Conservation (phyloP, 352 stramenopile species). For the Phytophthora boehmeriae region DNA sequence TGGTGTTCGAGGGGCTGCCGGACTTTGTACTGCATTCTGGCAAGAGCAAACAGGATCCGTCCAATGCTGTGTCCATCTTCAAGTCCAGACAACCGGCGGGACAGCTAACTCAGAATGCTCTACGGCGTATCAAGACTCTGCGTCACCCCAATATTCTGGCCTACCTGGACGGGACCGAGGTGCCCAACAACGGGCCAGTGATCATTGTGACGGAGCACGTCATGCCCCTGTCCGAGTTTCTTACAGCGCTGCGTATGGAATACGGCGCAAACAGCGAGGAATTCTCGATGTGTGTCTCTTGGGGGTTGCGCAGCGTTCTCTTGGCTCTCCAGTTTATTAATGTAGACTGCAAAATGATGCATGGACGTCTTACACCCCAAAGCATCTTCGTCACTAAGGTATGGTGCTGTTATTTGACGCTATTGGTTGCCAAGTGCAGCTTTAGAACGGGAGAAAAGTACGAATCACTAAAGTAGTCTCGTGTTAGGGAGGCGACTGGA, state of each 20-base stretch:
- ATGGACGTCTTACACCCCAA: constrained; percentile 89
- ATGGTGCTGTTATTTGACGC: not conserved
- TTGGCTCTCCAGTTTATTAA: constrained; percentile 94
- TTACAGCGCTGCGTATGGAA: constrained; percentile 74
- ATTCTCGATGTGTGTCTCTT: constrained; percentile 89
- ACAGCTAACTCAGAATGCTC: constrained; percentile 89
- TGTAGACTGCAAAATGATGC: constrained; percentile 93
- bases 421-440: not conserved
- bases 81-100: constrained; percentile 85
- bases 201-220: constrained; percentile 96
- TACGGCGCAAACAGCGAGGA: constrained; percentile 66
- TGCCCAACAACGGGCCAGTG: constrained; percentile 84
- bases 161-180: constrained; percentile 83
- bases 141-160: constrained; percentile 94
- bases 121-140: constrained; percentile 93
- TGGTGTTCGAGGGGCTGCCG: constrained; percentile 65
- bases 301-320: constrained; percentile 94
- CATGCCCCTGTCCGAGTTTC: constrained; percentile 88
- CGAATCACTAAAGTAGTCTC: not conserved
- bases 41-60: constrained; percentile 82
- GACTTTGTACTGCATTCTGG: constrained; percentile 90
- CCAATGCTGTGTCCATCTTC: constrained; percentile 90
- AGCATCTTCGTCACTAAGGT: constrained; percentile 95
- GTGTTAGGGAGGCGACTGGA: constrained; percentile 92
- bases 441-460: not conserved